Percentiles rank a stretch among this genome's conserved stretches.
Evolutionary conservation across 1,284 basidiomycete genomes (phyloP).

Genomic region (Sanghuangporus sanghuang): DNA sequence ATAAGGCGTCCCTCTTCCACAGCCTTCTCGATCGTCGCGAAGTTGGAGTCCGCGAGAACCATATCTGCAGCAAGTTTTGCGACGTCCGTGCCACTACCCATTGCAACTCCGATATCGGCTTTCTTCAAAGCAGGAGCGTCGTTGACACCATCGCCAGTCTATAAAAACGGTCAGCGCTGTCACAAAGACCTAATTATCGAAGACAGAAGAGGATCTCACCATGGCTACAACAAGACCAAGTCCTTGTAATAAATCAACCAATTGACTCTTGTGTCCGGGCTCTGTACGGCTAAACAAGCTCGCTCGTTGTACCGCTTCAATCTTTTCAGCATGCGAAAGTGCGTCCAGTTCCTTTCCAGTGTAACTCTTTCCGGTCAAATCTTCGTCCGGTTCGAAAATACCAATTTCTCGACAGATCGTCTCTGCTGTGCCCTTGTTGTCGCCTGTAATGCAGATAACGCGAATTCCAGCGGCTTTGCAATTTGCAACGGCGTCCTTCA

Average conservation of each 20-base stretch:
- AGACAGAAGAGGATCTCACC: slow-evolving; percentile 44
- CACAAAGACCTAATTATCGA: background rate
- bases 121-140: slow-evolving; percentile 96
- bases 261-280: slow-evolving; percentile 90
- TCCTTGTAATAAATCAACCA: slow-evolving; percentile 93
- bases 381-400: slow-evolving; percentile 80
- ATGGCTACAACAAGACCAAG: slow-evolving; percentile 96
- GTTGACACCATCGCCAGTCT: slow-evolving; percentile 94
- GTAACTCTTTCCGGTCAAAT: slow-evolving; percentile 87
- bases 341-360: slow-evolving; percentile 91
- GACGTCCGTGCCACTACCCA: slow-evolving; percentile 98
- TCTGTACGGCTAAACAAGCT: slow-evolving; percentile 92
- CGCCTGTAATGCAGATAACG: slow-evolving; percentile 97
- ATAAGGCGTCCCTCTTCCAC: slow-evolving; percentile 97
- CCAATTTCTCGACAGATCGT: slow-evolving; percentile 96
- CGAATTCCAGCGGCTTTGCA: slow-evolving; percentile 93
- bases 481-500: slow-evolving; percentile 80
- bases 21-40: slow-evolving; percentile 90
- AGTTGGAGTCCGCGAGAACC: slow-evolving; percentile 87
- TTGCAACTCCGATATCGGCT: slow-evolving; percentile 98
- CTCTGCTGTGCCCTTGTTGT: slow-evolving; percentile 98
- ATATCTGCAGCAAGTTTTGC: slow-evolving; percentile 98
- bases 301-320: slow-evolving; percentile 81
- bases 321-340: slow-evolving; percentile 74
- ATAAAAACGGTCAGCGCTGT: background rate